A percentile compares a stretch with the other conserved stretches of the same genome.
phyloP scores from a whole-genome alignment of 768 basidiomycete species.

The Lactarius pseudohatsudake region DNA sequence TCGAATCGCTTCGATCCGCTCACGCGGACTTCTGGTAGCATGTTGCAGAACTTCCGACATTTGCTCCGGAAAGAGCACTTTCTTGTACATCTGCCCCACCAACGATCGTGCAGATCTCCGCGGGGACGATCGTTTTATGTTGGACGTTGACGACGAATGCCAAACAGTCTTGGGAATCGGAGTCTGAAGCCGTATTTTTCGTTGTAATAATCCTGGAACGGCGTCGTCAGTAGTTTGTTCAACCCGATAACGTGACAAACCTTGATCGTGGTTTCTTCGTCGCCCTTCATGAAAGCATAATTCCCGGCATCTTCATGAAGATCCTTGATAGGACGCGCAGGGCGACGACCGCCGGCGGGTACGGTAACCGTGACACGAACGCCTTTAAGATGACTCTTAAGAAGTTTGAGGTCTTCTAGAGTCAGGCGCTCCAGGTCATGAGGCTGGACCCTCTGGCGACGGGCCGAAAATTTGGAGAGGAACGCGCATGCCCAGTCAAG shows the following conservation, averaged over 20 bases:
- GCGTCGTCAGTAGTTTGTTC: neutral
- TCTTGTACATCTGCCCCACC: constrained; percentile 29
- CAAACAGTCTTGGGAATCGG: constrained; percentile 18
- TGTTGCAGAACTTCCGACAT: constrained; percentile 25
- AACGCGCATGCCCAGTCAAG: constrained; percentile 21
- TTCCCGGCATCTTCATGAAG: constrained; percentile 10
- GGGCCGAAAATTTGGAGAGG: constrained; percentile 17
- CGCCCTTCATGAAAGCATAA: constrained; percentile 21
- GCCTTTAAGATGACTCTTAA: constrained; percentile 15
- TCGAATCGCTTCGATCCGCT: constrained; percentile 24
- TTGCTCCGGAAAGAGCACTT: constrained; percentile 20
- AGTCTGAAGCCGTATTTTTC: constrained; percentile 23
- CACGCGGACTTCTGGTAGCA: constrained; percentile 18
- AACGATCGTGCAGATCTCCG: constrained; percentile 26
- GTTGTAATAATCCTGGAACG: constrained; percentile 16
- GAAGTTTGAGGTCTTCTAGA: constrained; percentile 10
- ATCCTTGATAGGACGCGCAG: constrained; percentile 26
- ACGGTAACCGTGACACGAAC: constrained; percentile 22
- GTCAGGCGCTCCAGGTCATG: constrained; percentile 19
- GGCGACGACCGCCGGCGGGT: constrained; percentile 9
- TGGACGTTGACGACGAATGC: constrained; percentile 25
- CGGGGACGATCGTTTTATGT: constrained; percentile 20
- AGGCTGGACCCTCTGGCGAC: constrained; percentile 1
- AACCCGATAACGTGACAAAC: constrained; percentile 3
- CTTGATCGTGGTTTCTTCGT: constrained; percentile 17